Percentiles rank a stretch among this genome's conserved stretches.
phyloP scores from a whole-genome alignment of 305 asterid genomes.

The Fraxinus angustifolia region DNA sequence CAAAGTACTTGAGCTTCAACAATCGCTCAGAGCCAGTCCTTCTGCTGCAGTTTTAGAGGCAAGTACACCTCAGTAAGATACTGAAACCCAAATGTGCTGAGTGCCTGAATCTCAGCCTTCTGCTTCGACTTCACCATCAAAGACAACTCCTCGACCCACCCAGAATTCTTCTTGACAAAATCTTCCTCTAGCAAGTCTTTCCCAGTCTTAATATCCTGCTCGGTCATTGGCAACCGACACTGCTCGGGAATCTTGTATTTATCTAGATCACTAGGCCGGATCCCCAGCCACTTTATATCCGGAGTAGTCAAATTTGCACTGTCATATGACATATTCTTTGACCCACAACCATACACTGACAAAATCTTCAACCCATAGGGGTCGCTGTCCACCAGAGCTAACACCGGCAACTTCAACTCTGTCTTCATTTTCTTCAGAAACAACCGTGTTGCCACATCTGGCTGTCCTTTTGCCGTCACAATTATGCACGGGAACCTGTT shows the following conservation, averaged over 20 bases:
- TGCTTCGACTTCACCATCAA: constrained; percentile 87
- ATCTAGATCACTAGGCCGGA: constrained; percentile 81
- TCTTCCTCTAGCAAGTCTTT: constrained; percentile 87
- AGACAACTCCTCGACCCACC: constrained; percentile 90
- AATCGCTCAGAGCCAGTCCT: constrained; percentile 73
- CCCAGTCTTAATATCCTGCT: constrained; percentile 85
- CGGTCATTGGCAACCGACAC: constrained; percentile 86
- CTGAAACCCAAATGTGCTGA: constrained; percentile 88
- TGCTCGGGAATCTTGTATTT: constrained; percentile 85
- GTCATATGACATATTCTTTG: constrained; percentile 91
- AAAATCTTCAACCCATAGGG: constrained; percentile 80
- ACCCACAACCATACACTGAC: constrained; percentile 83
- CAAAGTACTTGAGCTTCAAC: background rate
- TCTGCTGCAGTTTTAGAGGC: constrained; percentile 85
- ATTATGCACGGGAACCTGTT: constrained; percentile 83
- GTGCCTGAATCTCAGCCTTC: constrained; percentile 95
- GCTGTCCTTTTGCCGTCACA: constrained; percentile 83
- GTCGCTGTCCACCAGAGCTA: constrained; percentile 82
- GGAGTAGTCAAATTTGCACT: constrained; percentile 81
- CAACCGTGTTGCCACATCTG: constrained; percentile 77
- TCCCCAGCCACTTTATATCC: constrained; percentile 82
- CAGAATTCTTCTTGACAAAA: constrained; percentile 89
- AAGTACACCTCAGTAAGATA: constrained; percentile 83
- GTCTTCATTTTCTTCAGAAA: constrained; percentile 75
- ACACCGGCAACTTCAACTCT: constrained; percentile 75